phyloP scores from a whole-genome alignment of 192 early-diverging fungal genomes.

The Oehlia diaphana region DNA sequence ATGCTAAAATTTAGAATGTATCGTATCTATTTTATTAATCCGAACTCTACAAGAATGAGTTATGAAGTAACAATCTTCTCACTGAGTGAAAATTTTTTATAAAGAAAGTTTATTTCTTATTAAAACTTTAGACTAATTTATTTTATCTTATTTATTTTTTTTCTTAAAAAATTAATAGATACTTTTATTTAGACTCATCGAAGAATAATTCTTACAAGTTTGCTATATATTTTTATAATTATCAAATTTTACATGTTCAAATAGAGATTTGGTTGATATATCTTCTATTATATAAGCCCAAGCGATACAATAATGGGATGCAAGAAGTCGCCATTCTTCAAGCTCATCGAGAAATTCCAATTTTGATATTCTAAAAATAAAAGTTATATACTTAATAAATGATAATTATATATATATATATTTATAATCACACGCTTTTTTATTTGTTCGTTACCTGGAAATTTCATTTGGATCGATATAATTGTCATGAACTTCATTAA shows the following conservation, averaged over 20 bases:
- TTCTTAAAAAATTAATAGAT: too few species aligned
- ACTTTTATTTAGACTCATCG: too few species aligned
- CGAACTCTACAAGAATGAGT: not conserved
- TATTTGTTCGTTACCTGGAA: conserved; percentile 32
- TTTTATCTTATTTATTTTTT: not conserved
- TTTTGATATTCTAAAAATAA: conserved; percentile 52
- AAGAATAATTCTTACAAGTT: too few species aligned
- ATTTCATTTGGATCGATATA: conserved; percentile 43
- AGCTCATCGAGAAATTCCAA: conserved; percentile 91
- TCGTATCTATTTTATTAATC: not conserved
- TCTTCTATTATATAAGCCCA: conserved; percentile 56
- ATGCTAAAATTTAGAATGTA: not conserved
- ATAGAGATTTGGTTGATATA: not conserved
- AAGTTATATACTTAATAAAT: not conserved
- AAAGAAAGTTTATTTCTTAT: too few species aligned
- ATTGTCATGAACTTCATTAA: conserved; percentile 61
- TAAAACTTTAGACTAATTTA: not conserved
- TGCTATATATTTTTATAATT: not conserved
- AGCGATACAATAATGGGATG: conserved; percentile 83
- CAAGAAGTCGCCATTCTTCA: conserved; percentile 86
- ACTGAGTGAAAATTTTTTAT: not conserved
- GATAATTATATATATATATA: not conserved
- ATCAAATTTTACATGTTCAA: conserved; percentile 7
- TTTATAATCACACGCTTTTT: conserved; percentile 1
- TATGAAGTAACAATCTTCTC: not conserved